Percentiles rank a stretch among this genome's conserved stretches.
These are phyloP conservation scores for Botryosphaeria dothidea DNA, from an alignment of 2,329 filamentous ascomycete genomes.

Conservation along the genomic window DNA sequence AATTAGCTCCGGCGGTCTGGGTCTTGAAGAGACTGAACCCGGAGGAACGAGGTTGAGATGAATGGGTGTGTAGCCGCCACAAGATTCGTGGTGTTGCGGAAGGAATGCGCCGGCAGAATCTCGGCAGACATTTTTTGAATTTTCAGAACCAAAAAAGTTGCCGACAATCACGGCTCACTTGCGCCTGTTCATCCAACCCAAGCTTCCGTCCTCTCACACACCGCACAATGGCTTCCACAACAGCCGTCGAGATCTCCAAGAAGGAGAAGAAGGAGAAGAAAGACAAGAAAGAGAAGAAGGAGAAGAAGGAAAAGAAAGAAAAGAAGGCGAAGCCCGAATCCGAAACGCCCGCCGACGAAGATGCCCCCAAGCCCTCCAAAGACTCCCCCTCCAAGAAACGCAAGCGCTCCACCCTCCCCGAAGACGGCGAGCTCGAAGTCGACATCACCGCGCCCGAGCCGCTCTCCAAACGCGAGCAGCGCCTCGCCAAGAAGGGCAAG, in stretches of 20 bases:
- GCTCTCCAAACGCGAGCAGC: conserved; percentile 89
- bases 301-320: conserved; percentile 17
- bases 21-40: not conserved
- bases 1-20: not conserved
- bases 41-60: not conserved
- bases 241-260: conserved; percentile 1
- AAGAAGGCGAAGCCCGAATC: conserved; percentile 8
- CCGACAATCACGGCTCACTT: not conserved
- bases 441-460: conserved; percentile 88
- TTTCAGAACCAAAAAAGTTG: conserved; percentile 13
- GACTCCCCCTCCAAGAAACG: conserved; percentile 39
- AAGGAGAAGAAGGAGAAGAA: conserved; percentile 19
- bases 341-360: conserved; percentile 6
- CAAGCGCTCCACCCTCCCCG: conserved; percentile 60
- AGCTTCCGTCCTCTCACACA: not conserved
- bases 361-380: conserved; percentile 20
- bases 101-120: not conserved
- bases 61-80: not conserved
- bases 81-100: not conserved
- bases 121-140: not conserved
- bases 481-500: conserved; percentile 84
- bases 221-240: not conserved
- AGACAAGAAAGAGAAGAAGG: conserved; percentile 25
- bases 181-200: not conserved
- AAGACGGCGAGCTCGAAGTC: conserved; percentile 71